Evolutionary conservation across 257 asterid species (phyloP), one percentile per base, ranked within the genome.

Genomic region (Craterostigma plantagineum): DNA sequence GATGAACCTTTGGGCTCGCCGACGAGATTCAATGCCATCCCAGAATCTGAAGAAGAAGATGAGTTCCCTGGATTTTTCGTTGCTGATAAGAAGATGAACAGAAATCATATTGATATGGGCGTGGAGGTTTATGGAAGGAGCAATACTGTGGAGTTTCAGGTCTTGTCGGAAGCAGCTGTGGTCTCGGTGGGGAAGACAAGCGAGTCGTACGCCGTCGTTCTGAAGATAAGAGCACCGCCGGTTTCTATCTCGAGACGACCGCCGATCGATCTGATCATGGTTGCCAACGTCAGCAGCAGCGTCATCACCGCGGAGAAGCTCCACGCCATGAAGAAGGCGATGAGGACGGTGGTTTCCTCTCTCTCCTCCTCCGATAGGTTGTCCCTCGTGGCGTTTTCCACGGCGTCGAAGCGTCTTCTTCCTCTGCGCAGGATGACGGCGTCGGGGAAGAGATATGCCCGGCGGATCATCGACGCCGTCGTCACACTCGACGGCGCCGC

Each of bases 1-100:
- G 99, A 90, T 11, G 99, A 90, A 62, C 92, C 99, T 0, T 58
- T 90, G 13, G 65, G 76, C 12, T 83, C 96, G 4, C 87, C 92
- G 0, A 69, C 75, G 11, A 63, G 87, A 13, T 90, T 90, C 62
- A 77, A 73, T 46, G 77, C 99, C 7, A 90, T 90, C 8, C 91
- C 75, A 0, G 99, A 90, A 48, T 79, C 92, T 6, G 95, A 73
- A 6, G 93, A 76, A 42, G 93, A n/a, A n/a, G n/a, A 70, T 4
- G 99, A 90, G n/a, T 83, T 79, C 37, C 91, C 76, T 7, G 92
- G 94, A 0, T 90, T 83, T 47, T 73, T 65, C 33, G 68, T 59
- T 0, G 11, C 59, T 2, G 52, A 55, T 49, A 56, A 55, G 30
- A 23, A 23, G 30, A 23, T 23, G 30, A 23, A 23, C 30, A 23